Evolutionary conservation across 2,329 filamentous ascomycete genomes (phyloP).

Genomic region (Xylariaceae sp.): DNA sequence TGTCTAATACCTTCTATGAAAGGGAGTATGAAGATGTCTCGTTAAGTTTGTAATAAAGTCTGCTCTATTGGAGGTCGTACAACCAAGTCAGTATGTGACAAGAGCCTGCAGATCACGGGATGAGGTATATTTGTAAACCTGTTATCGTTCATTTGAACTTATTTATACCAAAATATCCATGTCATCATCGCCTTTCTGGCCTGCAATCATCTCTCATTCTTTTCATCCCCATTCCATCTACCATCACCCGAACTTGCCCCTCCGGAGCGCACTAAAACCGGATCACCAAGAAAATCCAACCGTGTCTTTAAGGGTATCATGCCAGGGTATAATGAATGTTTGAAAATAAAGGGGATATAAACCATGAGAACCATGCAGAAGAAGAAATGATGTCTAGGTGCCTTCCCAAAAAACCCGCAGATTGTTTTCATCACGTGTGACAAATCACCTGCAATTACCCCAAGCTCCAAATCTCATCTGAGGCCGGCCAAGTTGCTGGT

Average conservation of each 20-base stretch:
- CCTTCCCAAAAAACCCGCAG: neutral
- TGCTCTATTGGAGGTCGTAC: too few species aligned
- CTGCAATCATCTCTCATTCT: neutral
- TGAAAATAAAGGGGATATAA: slow-evolving; percentile 20
- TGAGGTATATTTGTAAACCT: neutral
- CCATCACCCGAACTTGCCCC: neutral
- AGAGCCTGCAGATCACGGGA: too few species aligned
- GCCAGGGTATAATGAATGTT: slow-evolving; percentile 25
- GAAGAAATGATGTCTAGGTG: slow-evolving; percentile 1
- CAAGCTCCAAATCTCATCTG: neutral
- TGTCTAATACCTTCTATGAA: too few species aligned
- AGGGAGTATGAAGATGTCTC: too few species aligned
- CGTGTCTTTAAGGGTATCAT: slow-evolving; percentile 30
- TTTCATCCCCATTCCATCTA: neutral
- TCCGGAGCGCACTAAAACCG: neutral
- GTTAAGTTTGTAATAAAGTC: too few species aligned
- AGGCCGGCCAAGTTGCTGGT: neutral
- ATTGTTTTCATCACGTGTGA: neutral
- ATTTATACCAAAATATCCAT: neutral
- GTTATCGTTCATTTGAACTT: neutral
- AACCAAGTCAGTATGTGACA: too few species aligned
- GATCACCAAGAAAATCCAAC: slow-evolving; percentile 5
- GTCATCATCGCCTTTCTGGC: neutral
- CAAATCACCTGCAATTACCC: neutral
- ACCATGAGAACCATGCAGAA: slow-evolving; percentile 1